Percentiles rank a stretch among this genome's conserved stretches.
Evolutionary conservation across 208 protist species (phyloP).

Genomic region (Leptomonas pyrrhocoris): DNA sequence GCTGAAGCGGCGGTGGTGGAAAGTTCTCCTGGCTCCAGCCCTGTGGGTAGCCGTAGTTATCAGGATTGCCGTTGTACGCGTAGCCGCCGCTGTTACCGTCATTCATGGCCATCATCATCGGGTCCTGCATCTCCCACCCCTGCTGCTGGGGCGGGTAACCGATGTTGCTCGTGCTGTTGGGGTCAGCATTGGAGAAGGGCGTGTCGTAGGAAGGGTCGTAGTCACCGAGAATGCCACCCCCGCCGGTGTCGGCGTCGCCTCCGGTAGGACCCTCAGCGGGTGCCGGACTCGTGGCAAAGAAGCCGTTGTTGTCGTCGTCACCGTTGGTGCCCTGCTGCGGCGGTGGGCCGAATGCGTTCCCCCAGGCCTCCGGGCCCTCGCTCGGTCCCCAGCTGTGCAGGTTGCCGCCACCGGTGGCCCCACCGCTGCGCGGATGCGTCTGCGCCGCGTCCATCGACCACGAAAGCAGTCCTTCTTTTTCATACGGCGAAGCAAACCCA

Average conservation of each 20-base stretch:
- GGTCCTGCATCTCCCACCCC: background rate
- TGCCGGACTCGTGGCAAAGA: background rate
- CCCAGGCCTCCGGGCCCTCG: background rate
- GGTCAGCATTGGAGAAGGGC: background rate
- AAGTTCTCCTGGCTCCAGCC: background rate
- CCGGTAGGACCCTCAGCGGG: background rate
- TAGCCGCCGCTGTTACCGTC: background rate
- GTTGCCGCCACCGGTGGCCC: no score
- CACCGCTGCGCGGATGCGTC: background rate
- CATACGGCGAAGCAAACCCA: background rate
- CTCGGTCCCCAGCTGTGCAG: background rate
- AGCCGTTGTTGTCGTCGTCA: background rate
- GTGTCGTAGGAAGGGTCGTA: conserved; percentile 15
- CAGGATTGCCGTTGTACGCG: background rate
- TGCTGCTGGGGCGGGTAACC: conserved; percentile 3
- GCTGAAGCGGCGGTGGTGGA: background rate
- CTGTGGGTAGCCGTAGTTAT: conserved; percentile 10
- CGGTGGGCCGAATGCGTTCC: background rate
- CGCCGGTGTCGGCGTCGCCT: background rate
- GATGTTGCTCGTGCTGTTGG: background rate
- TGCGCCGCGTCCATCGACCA: conserved; percentile 17
- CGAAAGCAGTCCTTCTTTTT: conserved; percentile 26
- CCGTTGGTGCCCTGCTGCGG: background rate
- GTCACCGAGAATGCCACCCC: conserved; percentile 10
- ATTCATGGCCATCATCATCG: background rate